Conservation (phyloP, 2,329 filamentous ascomycete genomes). For the Penicillium sp. region DNA sequence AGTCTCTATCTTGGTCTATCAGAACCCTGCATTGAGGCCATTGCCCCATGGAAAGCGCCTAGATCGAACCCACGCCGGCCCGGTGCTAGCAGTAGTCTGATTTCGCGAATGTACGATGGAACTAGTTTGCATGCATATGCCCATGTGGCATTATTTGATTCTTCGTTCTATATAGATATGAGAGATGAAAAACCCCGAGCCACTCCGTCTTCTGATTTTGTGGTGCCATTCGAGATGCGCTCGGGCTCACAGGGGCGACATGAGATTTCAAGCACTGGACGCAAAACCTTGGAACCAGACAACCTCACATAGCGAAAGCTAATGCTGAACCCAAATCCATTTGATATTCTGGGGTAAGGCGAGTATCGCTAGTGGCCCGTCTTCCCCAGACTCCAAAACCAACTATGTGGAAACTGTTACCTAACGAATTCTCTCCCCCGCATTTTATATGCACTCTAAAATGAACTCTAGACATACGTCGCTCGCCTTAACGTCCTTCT, state of each 20-base stretch:
- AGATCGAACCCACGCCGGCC: not conserved
- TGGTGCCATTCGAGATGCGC: no score
- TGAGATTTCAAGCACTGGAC: no score
- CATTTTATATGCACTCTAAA: conserved; percentile 23
- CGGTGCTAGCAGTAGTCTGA: not conserved
- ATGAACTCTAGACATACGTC: not conserved
- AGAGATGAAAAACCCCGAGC: no score
- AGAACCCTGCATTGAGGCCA: not conserved
- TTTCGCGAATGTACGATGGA: not conserved
- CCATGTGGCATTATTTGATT: no score
- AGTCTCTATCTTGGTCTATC: not conserved
- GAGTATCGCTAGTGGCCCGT: conserved; percentile 2
- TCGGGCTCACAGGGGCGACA: no score
- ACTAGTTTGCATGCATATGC: no score
- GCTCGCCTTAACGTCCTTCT: not conserved
- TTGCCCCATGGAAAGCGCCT: not conserved
- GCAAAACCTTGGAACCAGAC: no score
- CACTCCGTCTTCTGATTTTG: no score
- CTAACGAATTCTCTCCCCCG: conserved; percentile 31
- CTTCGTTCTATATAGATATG: no score
- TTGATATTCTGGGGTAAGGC: not conserved
- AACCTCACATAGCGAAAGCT: no score
- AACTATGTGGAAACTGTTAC: conserved; percentile 33
- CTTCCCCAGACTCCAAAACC: conserved; percentile 8
- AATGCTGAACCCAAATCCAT: not conserved